A percentile compares a stretch with the other conserved stretches of the same genome.
These are phyloP conservation scores for Talaromyces sp. DNA, from an alignment of 2,329 filamentous ascomycete genomes.

Conservation along the genomic window DNA sequence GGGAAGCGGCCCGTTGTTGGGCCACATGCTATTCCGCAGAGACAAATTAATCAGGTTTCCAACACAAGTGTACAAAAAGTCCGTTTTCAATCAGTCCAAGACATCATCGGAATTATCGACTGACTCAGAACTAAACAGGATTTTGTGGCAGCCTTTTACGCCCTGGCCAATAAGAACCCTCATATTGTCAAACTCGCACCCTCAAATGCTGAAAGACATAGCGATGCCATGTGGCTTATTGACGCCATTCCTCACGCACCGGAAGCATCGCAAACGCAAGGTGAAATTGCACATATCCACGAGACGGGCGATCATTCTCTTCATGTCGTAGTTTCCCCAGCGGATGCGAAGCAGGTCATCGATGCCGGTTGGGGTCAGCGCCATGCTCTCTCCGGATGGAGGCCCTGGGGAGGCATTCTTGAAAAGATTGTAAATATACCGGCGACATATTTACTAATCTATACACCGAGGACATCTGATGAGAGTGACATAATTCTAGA, in stretches of 20 bases:
- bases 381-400: conserved; percentile 45
- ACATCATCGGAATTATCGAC: not conserved
- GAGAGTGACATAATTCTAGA: conserved; percentile 63
- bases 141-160: conserved; percentile 20
- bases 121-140: conserved; percentile 17
- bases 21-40: conserved; percentile 27
- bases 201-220: conserved; percentile 24
- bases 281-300: conserved; percentile 77
- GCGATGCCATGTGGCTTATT: conserved; percentile 25
- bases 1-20: conserved; percentile 23
- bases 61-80: conserved; percentile 23
- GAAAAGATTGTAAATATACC: conserved; percentile 61
- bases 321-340: conserved; percentile 73
- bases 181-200: conserved; percentile 25
- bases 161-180: conserved; percentile 23
- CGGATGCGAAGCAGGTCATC: conserved; percentile 72
- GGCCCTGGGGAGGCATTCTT: conserved; percentile 50
- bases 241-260: conserved; percentile 19
- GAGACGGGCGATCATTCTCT: conserved; percentile 63
- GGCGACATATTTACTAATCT: conserved; percentile 72
- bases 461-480: conserved; percentile 65
- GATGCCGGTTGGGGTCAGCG: conserved; percentile 63
- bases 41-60: conserved; percentile 26
- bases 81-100: not conserved
- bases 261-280: conserved; percentile 39